Conservation (phyloP, 805 yeast species). For the Tetrapisispora nanseiensis region DNA sequence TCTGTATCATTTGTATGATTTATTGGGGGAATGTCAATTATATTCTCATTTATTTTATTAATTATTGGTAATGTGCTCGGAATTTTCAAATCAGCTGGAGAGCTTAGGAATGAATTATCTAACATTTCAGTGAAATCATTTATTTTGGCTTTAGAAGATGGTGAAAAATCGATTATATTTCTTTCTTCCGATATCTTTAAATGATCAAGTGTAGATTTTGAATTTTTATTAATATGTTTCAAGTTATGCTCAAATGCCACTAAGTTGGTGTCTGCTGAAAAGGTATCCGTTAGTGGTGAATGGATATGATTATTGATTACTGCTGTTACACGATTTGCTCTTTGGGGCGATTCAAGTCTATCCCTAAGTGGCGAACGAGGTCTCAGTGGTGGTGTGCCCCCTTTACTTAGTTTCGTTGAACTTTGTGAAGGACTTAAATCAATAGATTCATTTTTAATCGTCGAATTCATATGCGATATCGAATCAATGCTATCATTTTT, state of each 20-base stretch:
- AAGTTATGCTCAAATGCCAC: background rate
- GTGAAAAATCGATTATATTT: constrained; percentile 19
- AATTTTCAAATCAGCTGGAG: background rate
- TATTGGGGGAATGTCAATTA: background rate
- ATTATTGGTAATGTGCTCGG: background rate
- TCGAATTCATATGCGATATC: background rate
- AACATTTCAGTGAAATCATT: constrained; percentile 21
- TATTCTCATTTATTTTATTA: background rate
- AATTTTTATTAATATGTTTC: background rate
- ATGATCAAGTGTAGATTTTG: constrained; percentile 4
- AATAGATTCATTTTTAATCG: too few species aligned
- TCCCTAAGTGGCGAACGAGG: constrained; percentile 7
- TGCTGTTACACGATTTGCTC: constrained; percentile 24
- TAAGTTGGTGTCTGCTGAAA: background rate
- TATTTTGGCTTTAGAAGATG: constrained; percentile 21
- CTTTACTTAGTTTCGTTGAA: background rate
- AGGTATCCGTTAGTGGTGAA: constrained; percentile 22
- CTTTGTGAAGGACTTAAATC: background rate
- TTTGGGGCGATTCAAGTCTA: constrained; percentile 16
- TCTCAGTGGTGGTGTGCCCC: background rate
- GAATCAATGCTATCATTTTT: background rate
- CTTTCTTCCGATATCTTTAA: background rate
- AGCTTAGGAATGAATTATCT: constrained; percentile 15
- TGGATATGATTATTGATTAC: constrained; percentile 27
- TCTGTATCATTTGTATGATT: background rate